A percentile compares a stretch with the other conserved stretches of the same genome.
phyloP scores from a whole-genome alignment of 441 rosid genomes.

The Syzygium malaccense region DNA sequence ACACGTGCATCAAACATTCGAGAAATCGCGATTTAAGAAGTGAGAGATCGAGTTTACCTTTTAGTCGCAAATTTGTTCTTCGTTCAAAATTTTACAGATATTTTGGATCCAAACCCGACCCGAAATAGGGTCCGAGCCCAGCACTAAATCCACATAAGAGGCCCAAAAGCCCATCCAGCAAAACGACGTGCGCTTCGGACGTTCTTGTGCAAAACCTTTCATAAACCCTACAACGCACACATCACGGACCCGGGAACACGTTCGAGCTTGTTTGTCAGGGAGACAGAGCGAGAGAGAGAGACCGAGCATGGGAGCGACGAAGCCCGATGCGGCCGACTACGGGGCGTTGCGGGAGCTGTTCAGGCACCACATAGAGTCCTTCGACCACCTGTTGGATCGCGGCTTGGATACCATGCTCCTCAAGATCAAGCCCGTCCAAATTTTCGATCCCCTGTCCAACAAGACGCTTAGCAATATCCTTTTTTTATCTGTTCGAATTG shows the following conservation, averaged over 20 bases:
- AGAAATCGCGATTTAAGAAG: background rate
- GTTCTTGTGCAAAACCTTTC: background rate
- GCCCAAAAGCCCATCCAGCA: background rate
- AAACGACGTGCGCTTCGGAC: background rate
- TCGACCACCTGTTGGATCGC: conserved; percentile 63
- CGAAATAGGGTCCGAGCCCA: background rate
- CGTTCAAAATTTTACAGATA: background rate
- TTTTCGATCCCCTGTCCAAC: conserved; percentile 36
- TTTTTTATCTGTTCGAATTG: background rate
- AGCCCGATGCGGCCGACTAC: conserved; percentile 26
- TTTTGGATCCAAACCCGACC: background rate
- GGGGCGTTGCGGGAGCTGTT: conserved; percentile 59
- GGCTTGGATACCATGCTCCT: conserved; percentile 75
- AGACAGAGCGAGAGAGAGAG: background rate
- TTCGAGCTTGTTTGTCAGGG: background rate
- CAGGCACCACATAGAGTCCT: conserved; percentile 77
- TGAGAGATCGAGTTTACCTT: background rate
- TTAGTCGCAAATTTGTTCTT: background rate
- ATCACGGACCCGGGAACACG: background rate
- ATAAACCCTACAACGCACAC: background rate
- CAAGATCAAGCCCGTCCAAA: conserved; percentile 45
- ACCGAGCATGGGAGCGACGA: background rate
- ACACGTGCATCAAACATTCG: background rate
- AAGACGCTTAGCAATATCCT: conserved; percentile 67
- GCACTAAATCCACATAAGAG: background rate